phyloP scores from a whole-genome alignment of 345 rosid genomes.

The Eucalyptus pauciflora region DNA sequence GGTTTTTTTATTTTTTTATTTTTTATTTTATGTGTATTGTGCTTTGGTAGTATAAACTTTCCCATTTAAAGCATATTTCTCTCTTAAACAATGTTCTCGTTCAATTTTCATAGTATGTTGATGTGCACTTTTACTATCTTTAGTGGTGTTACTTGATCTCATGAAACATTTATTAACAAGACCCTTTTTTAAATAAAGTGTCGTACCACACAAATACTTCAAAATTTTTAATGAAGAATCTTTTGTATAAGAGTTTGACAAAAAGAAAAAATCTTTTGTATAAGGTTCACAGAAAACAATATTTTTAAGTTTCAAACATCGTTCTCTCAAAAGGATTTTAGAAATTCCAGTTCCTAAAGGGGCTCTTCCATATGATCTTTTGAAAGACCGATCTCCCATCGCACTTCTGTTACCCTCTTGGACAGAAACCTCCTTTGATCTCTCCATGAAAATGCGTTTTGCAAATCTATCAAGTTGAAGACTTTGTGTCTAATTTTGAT shows the following conservation, averaged over 20 bases:
- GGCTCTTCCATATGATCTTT: background rate
- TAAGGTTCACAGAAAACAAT: background rate
- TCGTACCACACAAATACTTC: background rate
- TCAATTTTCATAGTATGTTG: background rate
- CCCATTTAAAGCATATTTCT: background rate
- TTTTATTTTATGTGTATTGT: background rate
- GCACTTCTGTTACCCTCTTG: background rate
- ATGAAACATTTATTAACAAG: background rate
- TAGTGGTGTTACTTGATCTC: background rate
- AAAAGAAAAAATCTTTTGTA: background rate
- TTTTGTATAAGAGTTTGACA: background rate
- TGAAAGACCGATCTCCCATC: background rate
- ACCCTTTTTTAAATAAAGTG: background rate
- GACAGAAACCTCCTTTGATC: background rate
- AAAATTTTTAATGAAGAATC: background rate
- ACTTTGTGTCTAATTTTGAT: background rate
- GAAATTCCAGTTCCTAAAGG: background rate
- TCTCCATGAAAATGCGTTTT: background rate
- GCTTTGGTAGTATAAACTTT: background rate
- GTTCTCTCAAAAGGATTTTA: background rate
- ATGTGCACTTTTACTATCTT: background rate
- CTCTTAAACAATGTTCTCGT: background rate
- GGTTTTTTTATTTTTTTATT: background rate
- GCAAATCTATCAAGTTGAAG: background rate
- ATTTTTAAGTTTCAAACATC: background rate